Base-by-base conservation (phyloP, 768 basidiomycete genomes). In the Boletus sp. region DNA sequence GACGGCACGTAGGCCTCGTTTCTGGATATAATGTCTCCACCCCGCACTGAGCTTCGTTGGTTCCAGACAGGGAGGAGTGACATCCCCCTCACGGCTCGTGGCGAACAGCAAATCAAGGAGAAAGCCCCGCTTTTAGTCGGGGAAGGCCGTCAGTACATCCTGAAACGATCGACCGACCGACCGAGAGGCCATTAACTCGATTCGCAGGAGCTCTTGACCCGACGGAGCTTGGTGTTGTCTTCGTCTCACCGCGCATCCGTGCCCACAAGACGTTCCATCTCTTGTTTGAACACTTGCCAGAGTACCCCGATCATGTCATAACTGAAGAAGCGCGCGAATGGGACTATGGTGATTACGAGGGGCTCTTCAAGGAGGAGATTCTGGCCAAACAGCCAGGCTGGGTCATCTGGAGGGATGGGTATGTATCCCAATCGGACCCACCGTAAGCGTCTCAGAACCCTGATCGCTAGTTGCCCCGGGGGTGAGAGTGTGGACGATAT, bases 271-370 rank as follows among this genome's bases (percentile, higher is more conserved):
- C 95, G 1, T 96, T 93, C 64, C 82, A 93, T 46, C 76, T 95
- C 43, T 74, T 93, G 33, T 93, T 93, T 51, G 79, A 71, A 29
- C 75, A 80, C 54, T 61, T 79, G 35, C 68, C 71, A 5, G 55
- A 74, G 48, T 49, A 64, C 34, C 87, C 86, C 2, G 55, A 79
- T 53, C 83, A 87, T 63, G 62, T 78, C 19, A 65, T 83, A 33
- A 83, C 85, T 0, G 89, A 91, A 59, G 79, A 83, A 23, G 85
- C 76, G 25, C 77, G 83, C 40, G 93, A 95, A 68, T 95, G 92
- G 92, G 89, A 96, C 64, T 96, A 96, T 66, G 90, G 95, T 10
- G 83, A 90, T 8, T 97, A 90, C 64, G 94, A 96, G 67, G 94
- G 93, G 6, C 80, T 94, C 39, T 68, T 79, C 27, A 75, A 85